Conservation (phyloP, 75 land plant genomes). For the Picea glauca region DNA sequence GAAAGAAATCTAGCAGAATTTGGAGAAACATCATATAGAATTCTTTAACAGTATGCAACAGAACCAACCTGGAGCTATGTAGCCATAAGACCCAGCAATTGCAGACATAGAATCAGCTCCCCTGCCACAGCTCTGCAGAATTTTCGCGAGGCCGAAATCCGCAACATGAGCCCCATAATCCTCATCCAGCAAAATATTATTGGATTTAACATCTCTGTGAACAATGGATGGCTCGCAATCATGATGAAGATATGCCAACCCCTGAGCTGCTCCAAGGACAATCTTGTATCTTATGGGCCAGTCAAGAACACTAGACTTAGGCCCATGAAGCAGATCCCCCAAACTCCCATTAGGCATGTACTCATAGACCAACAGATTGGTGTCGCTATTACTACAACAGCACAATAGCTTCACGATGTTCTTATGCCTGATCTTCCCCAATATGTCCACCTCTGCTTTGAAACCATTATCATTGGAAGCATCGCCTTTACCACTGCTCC, state of each 20-base stretch:
- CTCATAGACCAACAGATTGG: conserved; percentile 83
- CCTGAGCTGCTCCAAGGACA: conserved; percentile 77
- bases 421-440: conserved; percentile 90
- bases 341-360: conserved; percentile 92
- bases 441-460: conserved; percentile 73
- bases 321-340: conserved; percentile 72
- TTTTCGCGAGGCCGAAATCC: conserved; percentile 81
- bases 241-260: conserved; percentile 79
- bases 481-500: conserved; percentile 29
- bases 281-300: conserved; percentile 76
- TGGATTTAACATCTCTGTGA: conserved; percentile 86
- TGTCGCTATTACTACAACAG: conserved; percentile 50
- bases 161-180: conserved; percentile 66
- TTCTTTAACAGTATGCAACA: background rate
- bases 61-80: conserved; percentile 81
- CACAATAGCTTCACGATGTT: conserved; percentile 89
- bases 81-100: conserved; percentile 88
- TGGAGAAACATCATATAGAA: background rate
- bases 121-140: conserved; percentile 22
- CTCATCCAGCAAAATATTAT: conserved; percentile 70
- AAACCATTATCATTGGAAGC: conserved; percentile 49
- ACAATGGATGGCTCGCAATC: conserved; percentile 84
- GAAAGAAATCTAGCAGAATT: background rate
- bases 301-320: conserved; percentile 46
- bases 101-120: conserved; percentile 60